A percentile compares a stretch with the other conserved stretches of the same genome.
phyloP scores from a whole-genome alignment of 345 rosid genomes.

The Physaria fendleri region DNA sequence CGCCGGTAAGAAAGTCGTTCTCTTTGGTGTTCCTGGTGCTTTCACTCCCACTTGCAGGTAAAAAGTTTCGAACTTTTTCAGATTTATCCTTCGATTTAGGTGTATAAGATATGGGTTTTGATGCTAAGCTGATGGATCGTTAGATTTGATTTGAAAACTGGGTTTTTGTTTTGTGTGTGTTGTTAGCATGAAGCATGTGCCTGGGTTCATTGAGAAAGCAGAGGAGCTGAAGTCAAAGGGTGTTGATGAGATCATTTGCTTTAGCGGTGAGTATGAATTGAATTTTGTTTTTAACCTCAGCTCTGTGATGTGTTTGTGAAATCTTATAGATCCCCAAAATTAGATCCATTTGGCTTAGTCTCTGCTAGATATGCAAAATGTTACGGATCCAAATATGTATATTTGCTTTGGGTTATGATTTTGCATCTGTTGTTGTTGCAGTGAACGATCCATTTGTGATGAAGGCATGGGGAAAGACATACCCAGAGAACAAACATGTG shows the following conservation, averaged over 20 bases:
- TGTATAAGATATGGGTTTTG: background rate
- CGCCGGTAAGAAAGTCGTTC: slow-evolving; percentile 72
- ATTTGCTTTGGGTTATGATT: background rate
- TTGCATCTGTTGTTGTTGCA: background rate
- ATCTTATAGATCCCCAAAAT: background rate
- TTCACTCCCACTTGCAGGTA: slow-evolving; percentile 99
- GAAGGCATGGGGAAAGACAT: slow-evolving; percentile 97
- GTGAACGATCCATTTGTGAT: slow-evolving; percentile 95
- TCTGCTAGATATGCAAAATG: background rate
- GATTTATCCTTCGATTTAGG: background rate
- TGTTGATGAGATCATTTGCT: slow-evolving; percentile 63
- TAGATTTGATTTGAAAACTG: background rate
- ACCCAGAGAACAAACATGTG: slow-evolving; percentile 83
- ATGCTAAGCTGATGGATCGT: background rate
- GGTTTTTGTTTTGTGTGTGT: background rate
- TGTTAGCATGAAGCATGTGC: slow-evolving; percentile 84
- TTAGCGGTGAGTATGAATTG: slow-evolving; percentile 51
- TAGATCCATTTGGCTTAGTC: too few species aligned
- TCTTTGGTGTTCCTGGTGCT: slow-evolving; percentile 98
- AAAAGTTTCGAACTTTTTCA: background rate
- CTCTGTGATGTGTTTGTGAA: background rate
- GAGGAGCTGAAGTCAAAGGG: slow-evolving; percentile 81
- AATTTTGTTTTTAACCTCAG: background rate
- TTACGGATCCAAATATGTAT: background rate
- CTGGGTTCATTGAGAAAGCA: slow-evolving; percentile 89